Evolutionary conservation across 2,329 filamentous ascomycete species (phyloP), one percentile per base, ranked within the genome.

Genomic region (Pseudogymnoascus sp.): DNA sequence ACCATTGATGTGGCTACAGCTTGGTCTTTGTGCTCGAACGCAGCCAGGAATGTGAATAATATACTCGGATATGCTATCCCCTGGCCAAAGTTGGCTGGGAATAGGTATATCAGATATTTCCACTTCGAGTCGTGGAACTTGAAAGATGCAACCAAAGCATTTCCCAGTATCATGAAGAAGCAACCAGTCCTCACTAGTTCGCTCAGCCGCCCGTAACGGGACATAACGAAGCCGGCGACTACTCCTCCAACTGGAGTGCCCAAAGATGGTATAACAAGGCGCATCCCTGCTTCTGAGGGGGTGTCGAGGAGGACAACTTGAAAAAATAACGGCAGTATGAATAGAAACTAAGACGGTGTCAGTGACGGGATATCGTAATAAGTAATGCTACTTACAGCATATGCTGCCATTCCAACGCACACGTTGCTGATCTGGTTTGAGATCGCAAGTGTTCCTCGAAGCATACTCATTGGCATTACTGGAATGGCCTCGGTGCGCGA

Each of bases 311-410:
- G 78, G 5, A 88, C 84, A 0, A 83, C 83, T 67, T 88, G 86
- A 69, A 88, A 90, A 74, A 87, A 89, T 4, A 90, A 75, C 0
- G 87, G 87, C 0, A 87, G 79, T 68, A 87, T 87, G 74, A 90
- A 89, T 13, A 89, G 76, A 65, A 88, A 83, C 78, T 82, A 45
- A 25, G 1, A 45, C 10, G 10, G 72, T 0, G 36, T 65, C 36
- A 63, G 37, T 61, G 12, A 2, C 4, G 5, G n/a, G 8, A 4
- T 1, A 29, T 36, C 4, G n/a, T 8, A 18, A n/a, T 27, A 29
- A 13, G 39, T 33, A 2, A 29, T 29, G 27, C 29, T 25, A 76
- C 82, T 71, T 69, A 86, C 84, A 13, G 82, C 83, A 70, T 87
- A 87, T 1, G 82, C 82, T 7, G 83, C 78, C 70, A 86, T 78